Percentiles rank a stretch among this genome's conserved stretches.
phyloP scores from a whole-genome alignment of 2,329 filamentous ascomycete genomes.

The Plenodomus tracheiphilus region DNA sequence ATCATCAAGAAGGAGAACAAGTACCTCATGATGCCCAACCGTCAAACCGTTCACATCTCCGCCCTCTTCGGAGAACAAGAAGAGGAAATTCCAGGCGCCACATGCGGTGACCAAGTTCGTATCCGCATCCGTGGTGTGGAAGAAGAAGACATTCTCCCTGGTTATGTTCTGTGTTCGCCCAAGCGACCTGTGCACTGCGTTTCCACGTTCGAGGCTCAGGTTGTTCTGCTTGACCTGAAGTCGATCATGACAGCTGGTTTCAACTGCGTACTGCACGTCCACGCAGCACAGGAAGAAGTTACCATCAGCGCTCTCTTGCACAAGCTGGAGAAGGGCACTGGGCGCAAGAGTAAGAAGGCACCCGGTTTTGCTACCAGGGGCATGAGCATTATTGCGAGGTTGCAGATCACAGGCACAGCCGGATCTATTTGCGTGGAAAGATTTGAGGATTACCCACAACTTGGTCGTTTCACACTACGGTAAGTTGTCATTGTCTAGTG shows the following conservation, averaged over 20 bases:
- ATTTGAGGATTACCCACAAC: constrained; percentile 92
- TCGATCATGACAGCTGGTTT: constrained; percentile 92
- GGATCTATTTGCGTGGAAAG: constrained; percentile 89
- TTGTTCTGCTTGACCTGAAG: constrained; percentile 92
- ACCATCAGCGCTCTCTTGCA: constrained; percentile 87
- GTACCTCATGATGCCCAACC: constrained; percentile 95
- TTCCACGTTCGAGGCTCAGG: constrained; percentile 88
- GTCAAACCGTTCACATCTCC: constrained; percentile 75
- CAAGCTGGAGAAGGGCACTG: constrained; percentile 93
- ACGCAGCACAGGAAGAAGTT: constrained; percentile 96
- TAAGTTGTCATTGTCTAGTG: constrained; percentile 7
- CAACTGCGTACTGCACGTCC: constrained; percentile 96
- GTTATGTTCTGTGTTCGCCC: constrained; percentile 93
- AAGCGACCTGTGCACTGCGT: constrained; percentile 94
- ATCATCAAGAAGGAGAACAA: constrained; percentile 87
- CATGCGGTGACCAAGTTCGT: constrained; percentile 93
- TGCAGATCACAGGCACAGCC: constrained; percentile 84
- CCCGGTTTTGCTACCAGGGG: constrained; percentile 86
- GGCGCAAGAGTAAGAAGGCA: constrained; percentile 87
- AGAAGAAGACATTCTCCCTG: constrained; percentile 94
- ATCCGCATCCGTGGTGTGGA: constrained; percentile 91
- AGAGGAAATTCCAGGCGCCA: constrained; percentile 80
- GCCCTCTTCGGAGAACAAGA: constrained; percentile 95
- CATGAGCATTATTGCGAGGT: constrained; percentile 85
- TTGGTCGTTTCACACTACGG: constrained; percentile 40